These are phyloP conservation scores for Serendipita indica DNA, from an alignment of 768 basidiomycete genomes.

Conservation along the genomic window DNA sequence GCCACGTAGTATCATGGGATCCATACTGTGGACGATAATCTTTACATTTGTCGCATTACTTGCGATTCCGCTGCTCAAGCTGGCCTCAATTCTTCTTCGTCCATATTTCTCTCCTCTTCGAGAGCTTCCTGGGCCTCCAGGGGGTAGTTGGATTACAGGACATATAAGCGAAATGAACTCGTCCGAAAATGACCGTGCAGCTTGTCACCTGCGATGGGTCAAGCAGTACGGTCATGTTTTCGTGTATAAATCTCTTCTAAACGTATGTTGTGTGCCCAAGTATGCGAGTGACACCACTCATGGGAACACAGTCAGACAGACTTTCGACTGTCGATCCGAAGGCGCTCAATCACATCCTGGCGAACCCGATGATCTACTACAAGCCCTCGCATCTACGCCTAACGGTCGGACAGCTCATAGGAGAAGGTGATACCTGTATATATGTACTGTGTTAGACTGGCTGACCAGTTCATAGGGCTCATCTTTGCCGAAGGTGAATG, in stretches of 20 bases:
- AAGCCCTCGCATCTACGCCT: background rate
- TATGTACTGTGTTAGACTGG: background rate
- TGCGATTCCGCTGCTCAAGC: background rate
- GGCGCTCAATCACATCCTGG: background rate
- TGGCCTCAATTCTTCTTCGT: background rate
- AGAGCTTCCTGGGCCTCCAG: background rate
- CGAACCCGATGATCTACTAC: background rate
- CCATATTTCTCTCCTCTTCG: constrained; percentile 1
- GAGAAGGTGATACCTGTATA: background rate
- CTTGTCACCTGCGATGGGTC: background rate
- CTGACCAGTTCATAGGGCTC: background rate
- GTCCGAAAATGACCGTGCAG: constrained; percentile 4
- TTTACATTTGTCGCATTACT: too few relatives aligned
- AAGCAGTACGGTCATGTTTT: constrained; percentile 8
- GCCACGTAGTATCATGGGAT: too few relatives aligned
- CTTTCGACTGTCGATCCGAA: background rate
- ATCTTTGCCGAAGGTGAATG: background rate
- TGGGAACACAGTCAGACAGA: background rate
- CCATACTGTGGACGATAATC: too few relatives aligned
- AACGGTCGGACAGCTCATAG: background rate
- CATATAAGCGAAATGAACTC: background rate
- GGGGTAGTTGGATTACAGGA: constrained; percentile 6
- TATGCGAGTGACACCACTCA: too few relatives aligned
- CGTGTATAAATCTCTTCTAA: constrained; percentile 3
- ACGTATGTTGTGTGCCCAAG: too few relatives aligned